Conservation (phyloP, 345 rosid species). For the Gossypium longicalyx region DNA sequence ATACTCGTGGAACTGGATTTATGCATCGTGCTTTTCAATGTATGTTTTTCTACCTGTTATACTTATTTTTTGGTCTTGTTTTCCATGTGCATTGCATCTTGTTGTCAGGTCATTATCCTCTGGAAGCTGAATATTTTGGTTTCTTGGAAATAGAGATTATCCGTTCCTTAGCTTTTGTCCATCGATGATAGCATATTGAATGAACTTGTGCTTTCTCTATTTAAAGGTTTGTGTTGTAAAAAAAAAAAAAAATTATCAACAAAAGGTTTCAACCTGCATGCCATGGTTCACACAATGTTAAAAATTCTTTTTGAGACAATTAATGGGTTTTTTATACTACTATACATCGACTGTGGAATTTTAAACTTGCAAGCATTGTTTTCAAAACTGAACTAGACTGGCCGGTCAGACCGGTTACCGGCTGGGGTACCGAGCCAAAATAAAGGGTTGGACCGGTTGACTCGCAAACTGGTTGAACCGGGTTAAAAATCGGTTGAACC, state of each 20-base stretch:
- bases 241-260: background rate
- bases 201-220: background rate
- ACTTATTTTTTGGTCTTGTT: background rate
- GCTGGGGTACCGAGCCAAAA: too few species aligned
- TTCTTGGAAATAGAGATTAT: background rate
- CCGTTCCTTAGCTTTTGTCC: background rate
- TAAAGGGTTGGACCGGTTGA: too few species aligned
- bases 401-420: too few species aligned
- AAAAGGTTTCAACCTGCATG: conserved; percentile 6
- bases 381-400: too few species aligned
- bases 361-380: background rate
- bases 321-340: background rate
- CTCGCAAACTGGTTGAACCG: too few species aligned
- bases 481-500: too few species aligned
- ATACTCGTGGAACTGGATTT: conserved; percentile 95
- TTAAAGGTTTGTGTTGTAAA: background rate
- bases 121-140: background rate
- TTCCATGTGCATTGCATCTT: conserved; percentile 10
- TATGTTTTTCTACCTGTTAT: conserved; percentile 34
- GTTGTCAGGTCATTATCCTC: background rate
- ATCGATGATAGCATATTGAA: background rate
- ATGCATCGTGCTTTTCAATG: conserved; percentile 98
- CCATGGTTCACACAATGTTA: background rate
- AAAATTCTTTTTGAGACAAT: background rate
- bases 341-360: background rate